Evolutionary conservation across 108 stramenopile genomes (phyloP).

Genomic region (Discostella pseudostelligera): DNA sequence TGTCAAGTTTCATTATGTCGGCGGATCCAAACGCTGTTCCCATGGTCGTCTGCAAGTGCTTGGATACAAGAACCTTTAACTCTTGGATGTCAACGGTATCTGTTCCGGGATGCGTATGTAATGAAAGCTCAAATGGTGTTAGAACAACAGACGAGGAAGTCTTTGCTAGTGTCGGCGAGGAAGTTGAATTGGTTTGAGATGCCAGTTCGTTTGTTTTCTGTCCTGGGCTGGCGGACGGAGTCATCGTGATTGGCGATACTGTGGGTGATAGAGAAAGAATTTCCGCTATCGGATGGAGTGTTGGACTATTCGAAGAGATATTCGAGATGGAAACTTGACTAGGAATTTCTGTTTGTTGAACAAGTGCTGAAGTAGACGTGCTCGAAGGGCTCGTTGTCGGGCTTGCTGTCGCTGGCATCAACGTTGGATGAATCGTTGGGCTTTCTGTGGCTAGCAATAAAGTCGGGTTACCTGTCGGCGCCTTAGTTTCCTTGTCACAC

Average conservation of each 20-base stretch:
- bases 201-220: too few relatives aligned
- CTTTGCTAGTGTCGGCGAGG: neutral
- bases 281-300: too few relatives aligned
- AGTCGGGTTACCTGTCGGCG: neutral
- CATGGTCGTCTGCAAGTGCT: neutral
- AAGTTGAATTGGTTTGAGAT: too few relatives aligned
- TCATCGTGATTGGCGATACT: too few relatives aligned
- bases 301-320: neutral
- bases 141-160: neutral
- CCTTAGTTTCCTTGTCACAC: slow-evolving; percentile 3
- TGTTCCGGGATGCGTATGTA: neutral
- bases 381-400: neutral
- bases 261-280: too few relatives aligned
- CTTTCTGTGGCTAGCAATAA: neutral
- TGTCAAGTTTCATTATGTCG: neutral
- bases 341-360: too few relatives aligned
- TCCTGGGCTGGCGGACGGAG: too few relatives aligned
- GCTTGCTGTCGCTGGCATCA: neutral
- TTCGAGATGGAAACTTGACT: too few relatives aligned
- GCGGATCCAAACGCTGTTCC: neutral
- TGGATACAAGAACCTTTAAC: neutral
- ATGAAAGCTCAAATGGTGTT: neutral
- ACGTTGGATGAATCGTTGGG: neutral
- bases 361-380: too few relatives aligned
- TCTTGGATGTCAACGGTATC: neutral